Conservation (phyloP, 2,329 filamentous ascomycete genomes). For the Epichloe gansuensis region DNA sequence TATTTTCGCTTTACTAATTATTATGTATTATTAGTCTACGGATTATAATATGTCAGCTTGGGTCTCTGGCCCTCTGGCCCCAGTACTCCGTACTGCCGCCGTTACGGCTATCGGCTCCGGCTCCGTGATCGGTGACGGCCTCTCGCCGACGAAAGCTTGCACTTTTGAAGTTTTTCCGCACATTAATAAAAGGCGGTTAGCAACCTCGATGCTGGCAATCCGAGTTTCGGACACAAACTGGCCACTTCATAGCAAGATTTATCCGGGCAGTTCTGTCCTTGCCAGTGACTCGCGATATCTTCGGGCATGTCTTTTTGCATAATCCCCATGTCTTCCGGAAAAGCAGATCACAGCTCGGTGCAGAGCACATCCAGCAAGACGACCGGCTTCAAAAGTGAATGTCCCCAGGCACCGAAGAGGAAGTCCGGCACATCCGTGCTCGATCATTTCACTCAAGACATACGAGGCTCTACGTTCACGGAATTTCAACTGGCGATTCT, state of each 20-base stretch:
- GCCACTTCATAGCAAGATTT: background rate
- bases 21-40: no score
- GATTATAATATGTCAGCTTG: background rate
- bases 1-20: no score
- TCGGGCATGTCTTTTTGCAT: background rate
- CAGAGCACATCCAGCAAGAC: background rate
- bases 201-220: background rate
- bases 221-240: background rate
- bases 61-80: background rate
- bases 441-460: constrained; percentile 14
- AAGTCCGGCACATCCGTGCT: background rate
- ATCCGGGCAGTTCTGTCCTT: background rate
- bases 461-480: constrained; percentile 28
- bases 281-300: background rate
- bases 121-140: background rate
- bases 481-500: constrained; percentile 34
- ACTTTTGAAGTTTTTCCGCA: background rate
- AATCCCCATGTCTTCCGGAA: background rate
- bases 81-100: background rate
- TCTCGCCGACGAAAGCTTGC: background rate
- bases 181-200: background rate
- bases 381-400: background rate
- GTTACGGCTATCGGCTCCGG: constrained; percentile 5
- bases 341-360: background rate
- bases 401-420: background rate